Conservation (phyloP, 495 filamentous ascomycete genomes). For the Penicillium cinerascens region DNA sequence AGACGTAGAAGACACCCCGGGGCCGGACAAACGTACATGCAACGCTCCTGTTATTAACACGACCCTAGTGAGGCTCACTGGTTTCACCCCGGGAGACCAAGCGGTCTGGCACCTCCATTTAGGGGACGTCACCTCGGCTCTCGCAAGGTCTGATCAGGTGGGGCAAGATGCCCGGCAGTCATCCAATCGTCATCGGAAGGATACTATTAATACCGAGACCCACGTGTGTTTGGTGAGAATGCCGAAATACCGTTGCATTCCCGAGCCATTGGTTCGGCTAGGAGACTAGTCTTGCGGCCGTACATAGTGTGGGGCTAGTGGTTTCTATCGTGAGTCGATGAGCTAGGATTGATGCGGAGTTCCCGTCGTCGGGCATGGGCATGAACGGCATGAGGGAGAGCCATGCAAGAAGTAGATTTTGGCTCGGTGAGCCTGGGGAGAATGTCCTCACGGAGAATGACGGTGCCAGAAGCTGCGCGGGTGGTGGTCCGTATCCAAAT, state of each 20-base stretch:
- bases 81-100: conserved; percentile 5
- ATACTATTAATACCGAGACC: conserved; percentile 10
- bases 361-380: not conserved
- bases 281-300: not conserved
- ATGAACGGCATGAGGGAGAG: not conserved
- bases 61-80: not conserved
- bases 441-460: not conserved
- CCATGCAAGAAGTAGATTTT: not conserved
- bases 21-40: not conserved
- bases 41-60: not conserved
- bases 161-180: conserved; percentile 1
- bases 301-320: not conserved
- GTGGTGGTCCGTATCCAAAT: conserved; percentile 10
- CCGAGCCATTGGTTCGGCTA: conserved; percentile 18
- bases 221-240: not conserved
- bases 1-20: too few species aligned
- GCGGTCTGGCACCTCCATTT: not conserved
- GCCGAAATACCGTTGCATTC: not conserved
- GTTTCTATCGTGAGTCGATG: not conserved
- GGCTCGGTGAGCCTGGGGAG: conserved; percentile 1
- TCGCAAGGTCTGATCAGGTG: conserved; percentile 10
- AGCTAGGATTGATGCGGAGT: not conserved
- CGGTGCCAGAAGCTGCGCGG: conserved; percentile 13
- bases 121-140: not conserved
- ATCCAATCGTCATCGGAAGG: conserved; percentile 9